These are phyloP conservation scores for Asterochloris erici DNA, from an alignment of 139 green algal genomes.

Conservation along the genomic window DNA sequence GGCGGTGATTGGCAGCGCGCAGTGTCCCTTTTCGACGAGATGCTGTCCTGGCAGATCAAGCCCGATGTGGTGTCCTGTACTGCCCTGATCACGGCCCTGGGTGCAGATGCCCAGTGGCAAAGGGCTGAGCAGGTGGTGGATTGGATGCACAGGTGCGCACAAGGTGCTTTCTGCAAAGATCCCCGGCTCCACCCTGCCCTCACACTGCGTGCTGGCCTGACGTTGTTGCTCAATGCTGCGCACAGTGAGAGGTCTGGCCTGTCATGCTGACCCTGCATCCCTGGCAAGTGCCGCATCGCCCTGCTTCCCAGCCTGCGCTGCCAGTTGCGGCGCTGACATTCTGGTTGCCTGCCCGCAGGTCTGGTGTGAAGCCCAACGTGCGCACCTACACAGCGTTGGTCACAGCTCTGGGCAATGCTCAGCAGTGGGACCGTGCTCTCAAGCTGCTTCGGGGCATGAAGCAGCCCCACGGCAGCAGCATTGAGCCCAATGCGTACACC, in stretches of 20 bases:
- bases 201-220: no score
- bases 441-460: conserved; percentile 66
- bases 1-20: conserved; percentile 70
- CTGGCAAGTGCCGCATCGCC: no score
- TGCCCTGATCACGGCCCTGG: conserved; percentile 79
- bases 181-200: background rate
- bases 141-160: conserved; percentile 49
- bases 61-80: conserved; percentile 90
- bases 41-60: conserved; percentile 64
- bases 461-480: conserved; percentile 26
- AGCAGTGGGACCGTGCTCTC: conserved; percentile 66
- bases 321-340: no score
- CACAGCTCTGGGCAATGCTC: conserved; percentile 62
- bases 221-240: no score
- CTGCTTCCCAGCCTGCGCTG: no score
- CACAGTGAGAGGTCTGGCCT: no score
- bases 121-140: conserved; percentile 53
- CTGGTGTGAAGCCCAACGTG: conserved; percentile 69
- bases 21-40: conserved; percentile 79
- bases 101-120: conserved; percentile 72
- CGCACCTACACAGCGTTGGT: conserved; percentile 84
- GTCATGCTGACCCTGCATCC: no score
- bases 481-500: conserved; percentile 84
- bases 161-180: background rate
- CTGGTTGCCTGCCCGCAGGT: background rate